Conservation (phyloP, 129 eudicot species). For the Silybum marianum region DNA sequence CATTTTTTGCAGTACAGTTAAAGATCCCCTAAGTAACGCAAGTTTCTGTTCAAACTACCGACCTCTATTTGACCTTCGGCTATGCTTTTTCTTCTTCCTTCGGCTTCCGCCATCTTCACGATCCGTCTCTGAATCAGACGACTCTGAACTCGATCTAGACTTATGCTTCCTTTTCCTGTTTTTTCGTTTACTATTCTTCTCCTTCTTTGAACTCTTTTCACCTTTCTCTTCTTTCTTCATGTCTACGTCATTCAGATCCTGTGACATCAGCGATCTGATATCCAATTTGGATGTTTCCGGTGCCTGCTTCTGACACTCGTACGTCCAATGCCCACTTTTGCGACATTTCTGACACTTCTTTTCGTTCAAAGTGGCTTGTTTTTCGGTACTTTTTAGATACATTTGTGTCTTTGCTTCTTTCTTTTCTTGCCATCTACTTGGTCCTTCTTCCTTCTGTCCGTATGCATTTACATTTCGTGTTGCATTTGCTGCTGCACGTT, state of each 20-base stretch:
- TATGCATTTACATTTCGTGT: conserved; percentile 94
- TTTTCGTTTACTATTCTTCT: conserved; percentile 54
- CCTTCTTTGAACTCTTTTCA: conserved; percentile 39
- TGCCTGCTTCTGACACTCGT: conserved; percentile 85
- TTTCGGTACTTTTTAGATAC: conserved; percentile 93
- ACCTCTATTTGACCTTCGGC: conserved; percentile 48
- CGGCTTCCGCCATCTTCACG: conserved; percentile 61
- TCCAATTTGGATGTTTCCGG: conserved; percentile 68
- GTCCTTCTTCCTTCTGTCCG: conserved; percentile 99
- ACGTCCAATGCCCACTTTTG: conserved; percentile 88
- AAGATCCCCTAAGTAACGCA: conserved; percentile 2
- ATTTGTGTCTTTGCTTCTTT: conserved; percentile 94
- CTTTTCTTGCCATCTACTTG: conserved; percentile 99
- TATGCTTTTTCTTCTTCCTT: conserved; percentile 56
- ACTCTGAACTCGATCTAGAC: conserved; percentile 66
- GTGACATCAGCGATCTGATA: conserved; percentile 42
- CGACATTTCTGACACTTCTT: conserved; percentile 91
- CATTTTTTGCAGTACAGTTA: neutral
- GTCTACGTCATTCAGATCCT: conserved; percentile 53
- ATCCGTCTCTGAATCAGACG: conserved; percentile 66
- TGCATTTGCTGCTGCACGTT: conserved; percentile 93
- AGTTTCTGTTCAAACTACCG: conserved; percentile 9
- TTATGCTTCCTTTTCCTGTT: conserved; percentile 45
- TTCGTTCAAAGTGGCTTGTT: conserved; percentile 84
- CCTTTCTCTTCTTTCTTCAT: conserved; percentile 37